Base-by-base conservation (phyloP, 2,329 filamentous ascomycete species). In the Pseudogymnoascus sp. region DNA sequence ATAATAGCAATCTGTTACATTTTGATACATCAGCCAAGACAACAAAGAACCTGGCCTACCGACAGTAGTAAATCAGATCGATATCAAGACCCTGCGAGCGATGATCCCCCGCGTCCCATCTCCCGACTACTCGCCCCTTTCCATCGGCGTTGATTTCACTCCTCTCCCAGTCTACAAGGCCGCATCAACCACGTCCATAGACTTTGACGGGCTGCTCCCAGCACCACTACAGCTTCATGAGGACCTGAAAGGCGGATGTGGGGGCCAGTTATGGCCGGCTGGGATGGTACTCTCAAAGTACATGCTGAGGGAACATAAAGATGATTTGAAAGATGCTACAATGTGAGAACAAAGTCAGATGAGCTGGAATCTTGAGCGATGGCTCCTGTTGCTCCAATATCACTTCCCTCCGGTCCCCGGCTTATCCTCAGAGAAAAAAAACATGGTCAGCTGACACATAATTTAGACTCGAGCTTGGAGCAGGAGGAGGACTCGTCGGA, bases 191-290 rank as follows among this genome's bases (percentile, higher is more conserved):
- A 79, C 77, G 13, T 74, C 74, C 27, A 74, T 85, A 60, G 78
- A 82, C 69, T 94, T 97, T 71, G 87, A 89, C 65, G 88, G 89
- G 39, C 81, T 94, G 60, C 80, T 97, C 35, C 75, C 79, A 18
- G 77, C 82, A 58, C 86, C 89, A 48, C 80, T 97, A 64, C 80
- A 83, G 64, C 83, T 97, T 13, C 88, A 90, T 70, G 92, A 97
- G 74, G 92, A 97, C 74, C 82, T 96, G 58, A 85, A 84, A 62
- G 85, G 89, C 65, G 94, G 94, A 64, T 97, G 94, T 74, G 94
- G 94, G 58, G 94, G 94, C 2, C 90, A 95, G 75, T 82, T 95
- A 9, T 97, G 94, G 94, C 93, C 92, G 2, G 93, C 93, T 0
- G 94, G 94, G 9, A 89, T 96, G 85, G 84, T 94, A 13, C 79